phyloP scores from a whole-genome alignment of 768 basidiomycete species.

The Goffeauzyma gilvescens region DNA sequence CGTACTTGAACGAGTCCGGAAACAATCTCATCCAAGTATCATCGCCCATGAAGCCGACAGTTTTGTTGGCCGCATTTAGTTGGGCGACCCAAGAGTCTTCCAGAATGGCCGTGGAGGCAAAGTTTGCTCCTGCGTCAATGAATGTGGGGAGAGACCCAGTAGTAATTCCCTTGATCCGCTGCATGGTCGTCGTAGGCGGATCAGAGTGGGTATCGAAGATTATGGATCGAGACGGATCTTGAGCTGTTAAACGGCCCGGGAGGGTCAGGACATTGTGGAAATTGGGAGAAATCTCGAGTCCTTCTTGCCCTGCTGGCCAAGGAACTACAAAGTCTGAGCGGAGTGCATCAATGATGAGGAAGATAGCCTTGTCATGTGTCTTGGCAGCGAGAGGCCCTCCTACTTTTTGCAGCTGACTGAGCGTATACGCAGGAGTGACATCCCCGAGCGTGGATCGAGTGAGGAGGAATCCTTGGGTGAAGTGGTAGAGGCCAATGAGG shows the following conservation, averaged over 20 bases:
- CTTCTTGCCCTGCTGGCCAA: constrained; percentile 37
- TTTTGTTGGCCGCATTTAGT: constrained; percentile 34
- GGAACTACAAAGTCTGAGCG: constrained; percentile 83
- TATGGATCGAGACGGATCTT: constrained; percentile 53
- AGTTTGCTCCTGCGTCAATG: constrained; percentile 79
- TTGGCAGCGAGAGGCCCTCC: too few relatives aligned
- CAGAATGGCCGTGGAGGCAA: constrained; percentile 62
- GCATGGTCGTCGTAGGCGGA: constrained; percentile 85
- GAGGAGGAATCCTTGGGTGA: constrained; percentile 77
- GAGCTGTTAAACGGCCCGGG: constrained; percentile 49
- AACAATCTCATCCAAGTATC: constrained; percentile 92
- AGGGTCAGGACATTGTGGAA: constrained; percentile 70
- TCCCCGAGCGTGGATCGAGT: constrained; percentile 54
- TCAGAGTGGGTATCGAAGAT: constrained; percentile 79
- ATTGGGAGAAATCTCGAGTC: constrained; percentile 13
- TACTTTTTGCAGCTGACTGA: too few relatives aligned
- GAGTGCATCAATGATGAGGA: constrained; percentile 78
- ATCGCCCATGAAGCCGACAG: constrained; percentile 83
- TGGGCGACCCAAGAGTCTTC: constrained; percentile 82
- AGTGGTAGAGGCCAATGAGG: constrained; percentile 62
- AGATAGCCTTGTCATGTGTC: constrained; percentile 59
- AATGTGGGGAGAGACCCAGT: constrained; percentile 93
- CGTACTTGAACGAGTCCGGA: constrained; percentile 43
- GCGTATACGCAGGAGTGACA: constrained; percentile 36
- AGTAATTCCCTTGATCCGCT: constrained; percentile 82